These are phyloP conservation scores for Andrographis paniculata DNA, from an alignment of 305 asterid species.

Conservation along the genomic window DNA sequence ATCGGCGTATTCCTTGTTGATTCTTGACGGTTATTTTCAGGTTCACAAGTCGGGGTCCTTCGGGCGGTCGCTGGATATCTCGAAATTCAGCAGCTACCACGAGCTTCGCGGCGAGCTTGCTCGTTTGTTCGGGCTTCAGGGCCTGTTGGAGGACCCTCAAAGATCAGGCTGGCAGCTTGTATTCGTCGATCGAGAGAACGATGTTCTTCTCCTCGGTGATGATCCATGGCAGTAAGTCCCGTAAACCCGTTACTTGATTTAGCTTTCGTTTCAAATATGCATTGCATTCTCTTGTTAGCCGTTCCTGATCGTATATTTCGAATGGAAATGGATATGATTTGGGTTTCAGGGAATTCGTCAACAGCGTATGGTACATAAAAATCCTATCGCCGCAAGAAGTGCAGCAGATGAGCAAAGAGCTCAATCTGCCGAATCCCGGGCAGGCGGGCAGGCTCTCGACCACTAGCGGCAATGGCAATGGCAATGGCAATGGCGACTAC, in stretches of 20 bases:
- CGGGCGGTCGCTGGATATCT: constrained; percentile 86
- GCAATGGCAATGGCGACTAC: constrained; percentile 57
- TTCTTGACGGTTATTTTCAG: constrained; percentile 24
- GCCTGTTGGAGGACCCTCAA: constrained; percentile 91
- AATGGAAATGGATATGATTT: neutral
- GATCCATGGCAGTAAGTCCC: constrained; percentile 96
- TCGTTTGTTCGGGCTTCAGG: constrained; percentile 88
- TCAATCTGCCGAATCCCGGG: constrained; percentile 50
- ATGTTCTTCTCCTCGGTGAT: constrained; percentile 95
- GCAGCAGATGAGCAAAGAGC: constrained; percentile 87
- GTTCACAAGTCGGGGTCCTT: constrained; percentile 91
- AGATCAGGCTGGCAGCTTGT: constrained; percentile 99
- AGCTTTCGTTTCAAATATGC: neutral
- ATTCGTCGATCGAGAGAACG: constrained; percentile 94
- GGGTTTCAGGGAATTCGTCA: constrained; percentile 72
- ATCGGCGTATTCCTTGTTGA: too few relatives aligned
- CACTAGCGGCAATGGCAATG: constrained; percentile 32
- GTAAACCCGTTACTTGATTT: neutral
- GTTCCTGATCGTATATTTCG: too few relatives aligned
- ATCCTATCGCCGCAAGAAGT: constrained; percentile 85
- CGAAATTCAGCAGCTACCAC: constrained; percentile 84
- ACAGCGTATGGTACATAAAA: constrained; percentile 83
- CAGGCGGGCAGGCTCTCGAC: constrained; percentile 33
- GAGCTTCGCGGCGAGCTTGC: constrained; percentile 94
- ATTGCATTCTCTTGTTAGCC: neutral